Conservation (phyloP, 805 yeast genomes). For the Yarrowia sp. region DNA sequence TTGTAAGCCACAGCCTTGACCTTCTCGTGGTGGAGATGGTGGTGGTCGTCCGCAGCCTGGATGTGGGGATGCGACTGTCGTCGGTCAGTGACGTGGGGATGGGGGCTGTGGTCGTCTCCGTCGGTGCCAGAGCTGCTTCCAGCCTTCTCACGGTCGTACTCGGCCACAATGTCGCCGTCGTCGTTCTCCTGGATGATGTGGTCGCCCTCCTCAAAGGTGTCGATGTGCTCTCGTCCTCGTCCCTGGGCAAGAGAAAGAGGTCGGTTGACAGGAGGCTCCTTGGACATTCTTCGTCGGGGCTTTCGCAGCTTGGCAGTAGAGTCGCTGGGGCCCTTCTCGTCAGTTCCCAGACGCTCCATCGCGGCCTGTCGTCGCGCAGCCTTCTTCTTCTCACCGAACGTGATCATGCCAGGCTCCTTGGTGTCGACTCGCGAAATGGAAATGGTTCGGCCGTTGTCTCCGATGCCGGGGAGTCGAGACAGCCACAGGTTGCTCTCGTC, state of each 20-base stretch:
- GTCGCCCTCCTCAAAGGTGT: conserved; percentile 9
- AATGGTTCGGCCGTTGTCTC: conserved; percentile 66
- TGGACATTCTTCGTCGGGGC: conserved; percentile 22
- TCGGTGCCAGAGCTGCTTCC: conserved; percentile 24
- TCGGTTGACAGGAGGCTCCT: conserved; percentile 26
- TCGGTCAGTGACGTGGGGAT: not conserved
- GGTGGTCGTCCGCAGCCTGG: not conserved
- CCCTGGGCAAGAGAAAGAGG: conserved; percentile 6
- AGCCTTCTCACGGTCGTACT: conserved; percentile 23
- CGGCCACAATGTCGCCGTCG: not conserved
- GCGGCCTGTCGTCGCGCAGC: not conserved
- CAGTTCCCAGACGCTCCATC: not conserved
- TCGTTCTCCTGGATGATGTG: conserved; percentile 7
- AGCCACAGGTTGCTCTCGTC: conserved; percentile 74
- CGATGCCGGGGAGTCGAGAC: conserved; percentile 77
- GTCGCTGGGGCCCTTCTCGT: not conserved
- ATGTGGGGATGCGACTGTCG: conserved; percentile 8
- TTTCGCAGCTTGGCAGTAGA: not conserved
- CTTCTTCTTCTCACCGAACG: conserved; percentile 33
- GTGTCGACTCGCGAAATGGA: conserved; percentile 85
- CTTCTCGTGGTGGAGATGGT: conserved; percentile 27
- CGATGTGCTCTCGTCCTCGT: not conserved
- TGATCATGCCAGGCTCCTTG: conserved; percentile 41
- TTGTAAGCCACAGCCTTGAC: conserved; percentile 66
- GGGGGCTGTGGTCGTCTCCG: conserved; percentile 1